These are phyloP conservation scores for Lentinula raphanica DNA, from an alignment of 768 basidiomycete genomes.

Conservation along the genomic window DNA sequence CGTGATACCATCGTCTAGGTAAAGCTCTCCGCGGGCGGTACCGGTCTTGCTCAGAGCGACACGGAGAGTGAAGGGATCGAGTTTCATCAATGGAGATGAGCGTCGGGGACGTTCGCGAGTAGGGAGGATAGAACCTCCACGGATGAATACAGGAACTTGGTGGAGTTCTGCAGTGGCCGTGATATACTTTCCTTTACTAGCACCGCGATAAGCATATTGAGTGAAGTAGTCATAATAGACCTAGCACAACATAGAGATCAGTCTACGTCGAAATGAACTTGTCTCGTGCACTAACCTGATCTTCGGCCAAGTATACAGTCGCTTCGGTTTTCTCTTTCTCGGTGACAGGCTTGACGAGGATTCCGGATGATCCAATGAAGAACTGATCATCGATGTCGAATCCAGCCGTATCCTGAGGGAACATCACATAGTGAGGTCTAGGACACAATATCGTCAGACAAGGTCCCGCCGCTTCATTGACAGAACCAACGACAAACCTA, in stretches of 20 bases:
- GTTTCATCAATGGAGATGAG: slow-evolving; percentile 81
- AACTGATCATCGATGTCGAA: slow-evolving; percentile 93
- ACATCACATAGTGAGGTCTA: slow-evolving; percentile 93
- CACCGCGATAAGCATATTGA: slow-evolving; percentile 58
- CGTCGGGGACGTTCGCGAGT: slow-evolving; percentile 85
- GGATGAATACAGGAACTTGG: slow-evolving; percentile 79
- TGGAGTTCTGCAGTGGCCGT: slow-evolving; percentile 77
- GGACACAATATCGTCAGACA: background rate
- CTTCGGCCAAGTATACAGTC: slow-evolving; percentile 80
- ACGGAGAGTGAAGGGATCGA: slow-evolving; percentile 89
- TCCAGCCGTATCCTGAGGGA: slow-evolving; percentile 84
- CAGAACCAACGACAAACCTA: slow-evolving; percentile 42
- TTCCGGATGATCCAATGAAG: slow-evolving; percentile 81
- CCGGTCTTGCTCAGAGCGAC: slow-evolving; percentile 64
- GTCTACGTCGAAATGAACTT: background rate
- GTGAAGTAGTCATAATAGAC: slow-evolving; percentile 95
- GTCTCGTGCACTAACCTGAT: slow-evolving; percentile 46
- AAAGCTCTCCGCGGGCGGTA: slow-evolving; percentile 76
- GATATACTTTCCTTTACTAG: slow-evolving; percentile 58
- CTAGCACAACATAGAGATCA: slow-evolving; percentile 27
- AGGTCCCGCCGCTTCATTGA: too few relatives aligned
- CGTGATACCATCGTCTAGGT: slow-evolving; percentile 90
- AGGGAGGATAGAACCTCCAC: slow-evolving; percentile 86
- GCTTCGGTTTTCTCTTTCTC: slow-evolving; percentile 63
- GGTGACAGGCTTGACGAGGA: slow-evolving; percentile 90